phyloP scores from a whole-genome alignment of 1,139 yeast genomes.

The Blastobotrys buckinghamii region DNA sequence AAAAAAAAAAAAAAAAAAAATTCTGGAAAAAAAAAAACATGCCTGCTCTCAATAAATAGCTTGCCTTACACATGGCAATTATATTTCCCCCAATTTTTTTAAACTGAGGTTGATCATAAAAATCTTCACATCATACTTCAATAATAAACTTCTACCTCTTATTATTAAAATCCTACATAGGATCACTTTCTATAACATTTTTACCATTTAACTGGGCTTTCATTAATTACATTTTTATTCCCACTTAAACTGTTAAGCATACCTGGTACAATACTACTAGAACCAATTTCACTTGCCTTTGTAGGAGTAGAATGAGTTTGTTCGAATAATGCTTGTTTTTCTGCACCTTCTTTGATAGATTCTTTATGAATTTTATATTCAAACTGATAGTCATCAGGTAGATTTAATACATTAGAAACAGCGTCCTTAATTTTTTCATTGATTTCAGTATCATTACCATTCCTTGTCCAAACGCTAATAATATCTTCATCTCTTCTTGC shows the following conservation, averaged over 20 bases:
- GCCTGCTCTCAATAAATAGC: no score
- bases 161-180: no score
- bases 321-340: conserved; percentile 17
- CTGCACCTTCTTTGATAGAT: conserved; percentile 25
- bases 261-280: not conserved
- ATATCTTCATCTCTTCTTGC: conserved; percentile 35
- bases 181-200: no score
- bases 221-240: not conserved
- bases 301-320: conserved; percentile 3
- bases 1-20: no score
- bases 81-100: no score
- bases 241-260: not conserved
- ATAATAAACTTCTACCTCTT: no score
- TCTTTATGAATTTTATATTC: conserved; percentile 32
- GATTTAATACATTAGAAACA: conserved; percentile 24
- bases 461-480: conserved; percentile 33
- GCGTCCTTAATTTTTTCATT: conserved; percentile 18
- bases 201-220: no score
- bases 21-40: no score
- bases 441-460: conserved; percentile 18
- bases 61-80: no score
- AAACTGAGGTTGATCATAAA: no score
- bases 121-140: no score
- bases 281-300: not conserved
- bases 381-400: conserved; percentile 21